Percentiles rank a stretch among this genome's conserved stretches.
Evolutionary conservation across 23 red algal species (phyloP).

Genomic region (Pyropia haitanensis): DNA sequence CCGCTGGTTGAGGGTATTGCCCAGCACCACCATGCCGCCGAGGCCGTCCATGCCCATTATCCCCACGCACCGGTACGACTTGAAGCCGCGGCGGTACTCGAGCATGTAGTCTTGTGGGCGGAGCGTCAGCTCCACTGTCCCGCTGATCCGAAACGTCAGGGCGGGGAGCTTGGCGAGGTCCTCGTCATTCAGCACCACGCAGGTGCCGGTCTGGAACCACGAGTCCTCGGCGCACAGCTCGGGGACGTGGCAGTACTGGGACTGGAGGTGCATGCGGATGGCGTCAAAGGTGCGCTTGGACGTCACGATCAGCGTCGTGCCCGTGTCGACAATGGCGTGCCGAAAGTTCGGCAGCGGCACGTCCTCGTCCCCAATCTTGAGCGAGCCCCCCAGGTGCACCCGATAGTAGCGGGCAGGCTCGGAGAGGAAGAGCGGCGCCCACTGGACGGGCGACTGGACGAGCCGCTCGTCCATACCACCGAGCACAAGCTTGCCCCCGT

Average conservation of each 20-base stretch:
- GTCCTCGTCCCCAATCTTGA: conserved; percentile 36
- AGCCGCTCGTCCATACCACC: conserved; percentile 63
- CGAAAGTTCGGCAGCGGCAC: conserved; percentile 50
- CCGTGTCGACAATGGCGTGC: conserved; percentile 85
- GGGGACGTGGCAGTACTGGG: conserved; percentile 43
- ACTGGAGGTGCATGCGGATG: conserved; percentile 54
- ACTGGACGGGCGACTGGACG: conserved; percentile 26
- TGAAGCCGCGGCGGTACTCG: conserved; percentile 24
- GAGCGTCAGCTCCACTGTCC: conserved; percentile 44
- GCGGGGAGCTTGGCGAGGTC: conserved; percentile 52
- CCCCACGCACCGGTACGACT: conserved; percentile 73
- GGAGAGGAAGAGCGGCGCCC: conserved; percentile 47
- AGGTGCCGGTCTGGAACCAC: conserved; percentile 74
- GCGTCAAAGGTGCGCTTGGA: conserved; percentile 32
- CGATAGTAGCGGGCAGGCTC: conserved; percentile 58
- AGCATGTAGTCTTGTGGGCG: conserved; percentile 81
- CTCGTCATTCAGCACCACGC: conserved; percentile 46
- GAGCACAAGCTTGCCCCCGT: conserved; percentile 71
- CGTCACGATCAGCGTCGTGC: conserved; percentile 81
- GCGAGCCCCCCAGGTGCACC: conserved; percentile 46
- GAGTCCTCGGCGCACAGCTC: conserved; percentile 61
- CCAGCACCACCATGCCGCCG: conserved; percentile 71
- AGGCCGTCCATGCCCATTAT: conserved; percentile 66
- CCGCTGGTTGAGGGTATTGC: conserved; percentile 79
- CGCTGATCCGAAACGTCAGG: conserved; percentile 41